Conservation (phyloP, 768 basidiomycete genomes). For the Rhodotorula toruloides region DNA sequence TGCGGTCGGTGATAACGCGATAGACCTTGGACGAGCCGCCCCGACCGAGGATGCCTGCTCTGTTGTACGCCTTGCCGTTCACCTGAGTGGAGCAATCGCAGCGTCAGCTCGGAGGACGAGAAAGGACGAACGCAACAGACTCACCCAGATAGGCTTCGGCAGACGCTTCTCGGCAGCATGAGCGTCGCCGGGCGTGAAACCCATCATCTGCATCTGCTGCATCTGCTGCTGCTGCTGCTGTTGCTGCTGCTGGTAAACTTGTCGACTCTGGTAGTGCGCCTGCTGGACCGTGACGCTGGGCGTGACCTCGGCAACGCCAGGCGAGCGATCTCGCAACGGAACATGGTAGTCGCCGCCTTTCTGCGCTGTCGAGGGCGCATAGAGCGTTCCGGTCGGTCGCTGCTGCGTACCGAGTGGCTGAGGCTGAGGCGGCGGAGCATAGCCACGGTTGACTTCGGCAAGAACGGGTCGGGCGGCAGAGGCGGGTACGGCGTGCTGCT, state of each 20-base stretch:
- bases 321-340: conserved; percentile 31
- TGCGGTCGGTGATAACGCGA: conserved; percentile 71
- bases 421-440: neutral
- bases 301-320: conserved; percentile 32
- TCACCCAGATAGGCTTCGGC: conserved; percentile 19
- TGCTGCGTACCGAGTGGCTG: neutral
- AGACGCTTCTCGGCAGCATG: conserved; percentile 11
- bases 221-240: conserved; percentile 17
- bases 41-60: conserved; percentile 61
- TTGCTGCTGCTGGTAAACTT: conserved; percentile 18
- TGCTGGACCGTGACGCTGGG: conserved; percentile 34
- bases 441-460: conserved; percentile 25
- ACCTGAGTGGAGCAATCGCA: conserved; percentile 10
- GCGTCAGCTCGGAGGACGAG: neutral
- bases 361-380: conserved; percentile 1
- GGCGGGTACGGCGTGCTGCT: neutral
- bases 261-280: conserved; percentile 23
- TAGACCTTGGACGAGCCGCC: conserved; percentile 96
- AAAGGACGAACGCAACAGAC: neutral
- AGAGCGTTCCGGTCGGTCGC: neutral
- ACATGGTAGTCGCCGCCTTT: conserved; percentile 19
- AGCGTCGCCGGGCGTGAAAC: conserved; percentile 10
- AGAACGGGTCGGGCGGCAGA: conserved; percentile 11
- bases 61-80: conserved; percentile 41
- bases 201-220: conserved; percentile 11